These are phyloP conservation scores for Colletotrichum trifolii DNA, from an alignment of 2,329 filamentous ascomycete species.

Conservation along the genomic window DNA sequence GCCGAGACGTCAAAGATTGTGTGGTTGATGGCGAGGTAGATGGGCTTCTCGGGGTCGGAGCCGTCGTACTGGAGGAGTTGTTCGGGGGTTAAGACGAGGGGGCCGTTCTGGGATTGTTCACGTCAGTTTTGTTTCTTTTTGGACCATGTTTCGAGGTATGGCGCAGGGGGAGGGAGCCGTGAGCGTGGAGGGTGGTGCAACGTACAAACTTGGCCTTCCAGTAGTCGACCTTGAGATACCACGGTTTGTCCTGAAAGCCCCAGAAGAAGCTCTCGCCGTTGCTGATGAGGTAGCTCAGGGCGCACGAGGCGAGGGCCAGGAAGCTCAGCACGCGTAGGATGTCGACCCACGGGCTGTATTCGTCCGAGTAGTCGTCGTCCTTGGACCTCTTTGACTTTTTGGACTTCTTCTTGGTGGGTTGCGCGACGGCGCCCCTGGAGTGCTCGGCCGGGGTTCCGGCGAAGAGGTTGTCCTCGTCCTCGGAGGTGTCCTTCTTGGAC, in stretches of 20 bases:
- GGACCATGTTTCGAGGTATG: background rate
- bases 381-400: slow-evolving; percentile 41
- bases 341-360: slow-evolving; percentile 68
- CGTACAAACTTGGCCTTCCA: slow-evolving; percentile 72
- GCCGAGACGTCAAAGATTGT: slow-evolving; percentile 86
- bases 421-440: background rate
- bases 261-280: slow-evolving; percentile 76
- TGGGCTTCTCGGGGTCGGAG: slow-evolving; percentile 76
- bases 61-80: slow-evolving; percentile 84
- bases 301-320: slow-evolving; percentile 72
- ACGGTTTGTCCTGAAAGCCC: slow-evolving; percentile 69
- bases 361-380: slow-evolving; percentile 71
- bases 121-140: slow-evolving; percentile 24
- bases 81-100: slow-evolving; percentile 77
- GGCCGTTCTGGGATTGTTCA: slow-evolving; percentile 59
- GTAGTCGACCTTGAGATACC: slow-evolving; percentile 68
- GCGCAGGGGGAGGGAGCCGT: background rate
- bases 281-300: slow-evolving; percentile 81
- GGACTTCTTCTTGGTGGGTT: slow-evolving; percentile 38
- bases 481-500: slow-evolving; percentile 41
- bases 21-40: slow-evolving; percentile 92
- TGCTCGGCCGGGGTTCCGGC: slow-evolving; percentile 40
- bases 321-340: slow-evolving; percentile 76
- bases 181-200: slow-evolving; percentile 24
- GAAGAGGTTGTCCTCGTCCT: slow-evolving; percentile 46